phyloP scores from a whole-genome alignment of 768 basidiomycete genomes.

The Omphalotus guepiniiformis region DNA sequence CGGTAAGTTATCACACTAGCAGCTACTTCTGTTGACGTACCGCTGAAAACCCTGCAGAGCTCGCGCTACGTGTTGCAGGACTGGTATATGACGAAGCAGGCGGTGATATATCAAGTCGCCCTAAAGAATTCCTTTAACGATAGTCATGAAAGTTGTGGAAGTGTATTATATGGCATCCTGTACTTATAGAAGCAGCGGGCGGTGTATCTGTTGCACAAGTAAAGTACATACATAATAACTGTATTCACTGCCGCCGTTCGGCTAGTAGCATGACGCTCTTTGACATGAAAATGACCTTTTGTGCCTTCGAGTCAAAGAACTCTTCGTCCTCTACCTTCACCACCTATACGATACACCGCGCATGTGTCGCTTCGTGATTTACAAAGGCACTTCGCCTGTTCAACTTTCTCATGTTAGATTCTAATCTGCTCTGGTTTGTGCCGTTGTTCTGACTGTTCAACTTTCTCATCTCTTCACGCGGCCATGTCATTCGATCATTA shows the following conservation, averaged over 20 bases:
- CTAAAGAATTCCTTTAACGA: constrained; percentile 66
- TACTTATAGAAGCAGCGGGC: too few species aligned
- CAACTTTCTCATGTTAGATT: constrained; percentile 76
- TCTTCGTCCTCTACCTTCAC: background rate
- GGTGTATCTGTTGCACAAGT: too few species aligned
- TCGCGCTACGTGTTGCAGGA: constrained; percentile 82
- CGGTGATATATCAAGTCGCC: constrained; percentile 72
- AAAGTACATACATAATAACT: too few species aligned
- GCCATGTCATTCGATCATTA: constrained; percentile 94
- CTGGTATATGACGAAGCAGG: constrained; percentile 81
- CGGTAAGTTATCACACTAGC: constrained; percentile 47
- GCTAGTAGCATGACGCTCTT: background rate
- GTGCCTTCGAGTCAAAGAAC: background rate
- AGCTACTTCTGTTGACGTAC: background rate
- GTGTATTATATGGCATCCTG: too few species aligned
- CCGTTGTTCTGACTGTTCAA: constrained; percentile 8
- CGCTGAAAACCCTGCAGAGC: constrained; percentile 43
- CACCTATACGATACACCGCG: background rate
- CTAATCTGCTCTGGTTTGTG: constrained; percentile 5
- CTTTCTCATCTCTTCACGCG: constrained; percentile 73
- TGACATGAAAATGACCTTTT: too few species aligned
- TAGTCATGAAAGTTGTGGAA: too few species aligned
- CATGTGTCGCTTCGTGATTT: constrained; percentile 92
- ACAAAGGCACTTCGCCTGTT: constrained; percentile 92
- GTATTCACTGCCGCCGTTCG: too few species aligned